Conservation (phyloP, 2,329 filamentous ascomycete species). For the Moelleriella libera region DNA sequence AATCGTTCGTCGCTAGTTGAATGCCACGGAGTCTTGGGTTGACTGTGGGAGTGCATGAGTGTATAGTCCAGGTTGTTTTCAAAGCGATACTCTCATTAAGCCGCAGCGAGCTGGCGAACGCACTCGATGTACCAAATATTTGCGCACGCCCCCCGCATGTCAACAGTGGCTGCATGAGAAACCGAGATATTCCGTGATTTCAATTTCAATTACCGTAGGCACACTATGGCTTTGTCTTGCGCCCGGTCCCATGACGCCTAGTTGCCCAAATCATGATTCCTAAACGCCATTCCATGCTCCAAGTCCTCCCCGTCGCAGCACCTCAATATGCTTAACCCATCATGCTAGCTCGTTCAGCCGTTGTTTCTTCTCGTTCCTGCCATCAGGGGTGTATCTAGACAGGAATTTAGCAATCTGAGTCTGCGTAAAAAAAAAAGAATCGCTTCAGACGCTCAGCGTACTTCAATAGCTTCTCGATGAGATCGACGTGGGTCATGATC, state of each 20-base stretch:
- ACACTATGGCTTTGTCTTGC: conserved; percentile 6
- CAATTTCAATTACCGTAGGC: too few species aligned
- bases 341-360: conserved; percentile 21
- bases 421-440: neutral
- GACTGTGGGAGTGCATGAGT: too few species aligned
- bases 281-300: conserved; percentile 19
- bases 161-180: too few species aligned
- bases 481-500: conserved; percentile 98
- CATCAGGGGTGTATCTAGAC: conserved; percentile 45
- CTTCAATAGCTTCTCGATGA: conserved; percentile 97
- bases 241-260: conserved; percentile 8
- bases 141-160: too few species aligned
- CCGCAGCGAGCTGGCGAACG: too few species aligned
- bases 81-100: too few species aligned
- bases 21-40: too few species aligned
- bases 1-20: too few species aligned
- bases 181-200: too few species aligned
- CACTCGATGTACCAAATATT: too few species aligned
- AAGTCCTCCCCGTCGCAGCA: neutral
- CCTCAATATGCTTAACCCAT: conserved; percentile 2
- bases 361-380: conserved; percentile 48
- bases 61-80: too few species aligned
- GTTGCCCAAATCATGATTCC: neutral
- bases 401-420: neutral
- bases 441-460: conserved; percentile 27